Evolutionary conservation across 1,139 yeast species (phyloP).

Genomic region (Candida sp.): DNA sequence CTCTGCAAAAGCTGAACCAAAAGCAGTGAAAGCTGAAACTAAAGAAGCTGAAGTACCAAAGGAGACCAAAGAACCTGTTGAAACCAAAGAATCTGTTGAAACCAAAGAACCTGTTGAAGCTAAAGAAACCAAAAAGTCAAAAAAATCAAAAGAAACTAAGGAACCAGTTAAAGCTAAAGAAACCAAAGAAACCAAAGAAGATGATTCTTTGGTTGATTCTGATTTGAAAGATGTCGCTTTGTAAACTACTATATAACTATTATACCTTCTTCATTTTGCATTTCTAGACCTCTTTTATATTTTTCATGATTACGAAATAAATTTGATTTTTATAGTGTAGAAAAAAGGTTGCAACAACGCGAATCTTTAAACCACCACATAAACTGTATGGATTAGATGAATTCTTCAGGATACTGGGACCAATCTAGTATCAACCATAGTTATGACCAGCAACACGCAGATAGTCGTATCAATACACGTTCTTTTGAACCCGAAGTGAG

Average conservation of each 20-base stretch:
- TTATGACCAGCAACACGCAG: conserved; percentile 3
- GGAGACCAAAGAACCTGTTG: neutral
- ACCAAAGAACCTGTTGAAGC: no score
- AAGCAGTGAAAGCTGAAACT: neutral
- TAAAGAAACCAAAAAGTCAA: no score
- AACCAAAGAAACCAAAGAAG: no score
- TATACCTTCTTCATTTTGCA: neutral
- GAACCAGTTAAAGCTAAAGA: no score
- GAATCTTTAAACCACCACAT: neutral
- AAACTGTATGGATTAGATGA: conserved; percentile 12
- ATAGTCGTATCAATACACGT: neutral
- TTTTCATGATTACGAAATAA: neutral
- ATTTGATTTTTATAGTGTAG: neutral
- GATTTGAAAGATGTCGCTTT: conserved; percentile 15
- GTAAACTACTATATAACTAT: conserved; percentile 3
- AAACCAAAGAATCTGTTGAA: no score
- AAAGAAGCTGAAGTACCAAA: no score
- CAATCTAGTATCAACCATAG: conserved; percentile 11
- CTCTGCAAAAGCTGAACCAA: conserved; percentile 2
- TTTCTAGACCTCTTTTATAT: neutral
- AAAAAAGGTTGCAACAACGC: neutral
- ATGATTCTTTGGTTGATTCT: no score
- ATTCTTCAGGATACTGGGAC: conserved; percentile 28
- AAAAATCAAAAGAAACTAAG: no score
- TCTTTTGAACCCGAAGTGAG: conserved; percentile 23